Evolutionary conservation across 1,284 basidiomycete genomes (phyloP).

Genomic region (Lignosus rhinocerotis): DNA sequence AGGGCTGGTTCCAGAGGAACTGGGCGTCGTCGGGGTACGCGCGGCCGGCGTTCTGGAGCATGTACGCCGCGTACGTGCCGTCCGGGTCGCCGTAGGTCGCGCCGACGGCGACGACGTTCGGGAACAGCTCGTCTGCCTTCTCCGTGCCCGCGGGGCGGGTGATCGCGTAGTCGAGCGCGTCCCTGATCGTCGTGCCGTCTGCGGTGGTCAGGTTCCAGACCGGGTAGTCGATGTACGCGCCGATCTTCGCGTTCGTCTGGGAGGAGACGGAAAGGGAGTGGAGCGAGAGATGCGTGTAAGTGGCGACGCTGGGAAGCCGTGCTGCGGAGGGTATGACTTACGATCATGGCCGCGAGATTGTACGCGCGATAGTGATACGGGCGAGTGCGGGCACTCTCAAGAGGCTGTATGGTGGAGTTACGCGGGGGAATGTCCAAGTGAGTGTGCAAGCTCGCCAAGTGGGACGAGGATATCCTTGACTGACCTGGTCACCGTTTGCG

Average conservation of each 20-base stretch:
- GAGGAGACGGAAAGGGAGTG: background rate
- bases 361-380: constrained; percentile 69
- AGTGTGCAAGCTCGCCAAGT: background rate
- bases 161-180: constrained; percentile 59
- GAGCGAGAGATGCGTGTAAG: background rate
- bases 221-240: constrained; percentile 42
- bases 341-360: constrained; percentile 68
- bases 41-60: constrained; percentile 37
- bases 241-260: constrained; percentile 58
- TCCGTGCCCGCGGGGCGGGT: constrained; percentile 30
- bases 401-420: constrained; percentile 41
- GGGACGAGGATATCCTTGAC: background rate
- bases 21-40: constrained; percentile 46
- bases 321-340: constrained; percentile 33
- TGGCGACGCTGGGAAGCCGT: background rate
- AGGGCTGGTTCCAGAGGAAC: constrained; percentile 57
- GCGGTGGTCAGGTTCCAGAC: constrained; percentile 51
- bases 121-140: constrained; percentile 23
- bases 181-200: constrained; percentile 53
- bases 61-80: constrained; percentile 48
- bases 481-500: constrained; percentile 40
- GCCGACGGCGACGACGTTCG: constrained; percentile 49
- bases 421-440: background rate
- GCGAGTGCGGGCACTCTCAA: constrained; percentile 57
- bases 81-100: constrained; percentile 54